phyloP scores from a whole-genome alignment of 2,329 filamentous ascomycete genomes.

The Ophiognomonia clavigignenti-juglandacearum region DNA sequence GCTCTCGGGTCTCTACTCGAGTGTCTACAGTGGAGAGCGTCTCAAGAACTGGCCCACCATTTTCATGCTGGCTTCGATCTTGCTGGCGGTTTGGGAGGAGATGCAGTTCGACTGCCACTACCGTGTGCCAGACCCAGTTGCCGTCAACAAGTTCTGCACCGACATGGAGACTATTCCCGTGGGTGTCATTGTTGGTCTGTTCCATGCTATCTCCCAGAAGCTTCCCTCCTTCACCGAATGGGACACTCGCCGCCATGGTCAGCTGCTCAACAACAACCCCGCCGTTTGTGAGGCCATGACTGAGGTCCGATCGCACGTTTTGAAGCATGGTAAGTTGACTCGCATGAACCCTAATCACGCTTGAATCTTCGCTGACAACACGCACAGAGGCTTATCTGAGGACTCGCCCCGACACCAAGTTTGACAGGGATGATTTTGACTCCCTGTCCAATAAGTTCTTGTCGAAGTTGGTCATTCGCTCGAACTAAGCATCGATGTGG shows the following conservation, averaged over 20 bases:
- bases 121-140: conserved; percentile 76
- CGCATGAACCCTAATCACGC: neutral
- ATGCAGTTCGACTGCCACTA: conserved; percentile 99
- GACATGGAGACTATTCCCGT: conserved; percentile 97
- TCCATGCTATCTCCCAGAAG: conserved; percentile 97
- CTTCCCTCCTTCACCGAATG: conserved; percentile 88
- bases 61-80: conserved; percentile 91
- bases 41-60: conserved; percentile 99
- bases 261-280: conserved; percentile 82
- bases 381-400: conserved; percentile 77
- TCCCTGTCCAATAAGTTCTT: conserved; percentile 96
- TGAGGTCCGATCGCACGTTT: conserved; percentile 86
- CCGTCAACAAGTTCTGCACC: conserved; percentile 88
- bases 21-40: conserved; percentile 94
- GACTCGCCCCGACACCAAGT: conserved; percentile 72
- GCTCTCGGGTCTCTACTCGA: conserved; percentile 88
- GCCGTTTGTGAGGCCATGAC: conserved; percentile 96
- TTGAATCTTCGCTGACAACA: conserved; percentile 32
- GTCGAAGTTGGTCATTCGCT: conserved; percentile 91
- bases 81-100: conserved; percentile 94
- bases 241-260: conserved; percentile 88
- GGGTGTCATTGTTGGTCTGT: conserved; percentile 91
- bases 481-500: no score
- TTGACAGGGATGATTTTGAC: conserved; percentile 90
- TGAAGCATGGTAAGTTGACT: conserved; percentile 76